Conservation (phyloP, 2,329 filamentous ascomycete species). For the Coleophoma cylindrospora region DNA sequence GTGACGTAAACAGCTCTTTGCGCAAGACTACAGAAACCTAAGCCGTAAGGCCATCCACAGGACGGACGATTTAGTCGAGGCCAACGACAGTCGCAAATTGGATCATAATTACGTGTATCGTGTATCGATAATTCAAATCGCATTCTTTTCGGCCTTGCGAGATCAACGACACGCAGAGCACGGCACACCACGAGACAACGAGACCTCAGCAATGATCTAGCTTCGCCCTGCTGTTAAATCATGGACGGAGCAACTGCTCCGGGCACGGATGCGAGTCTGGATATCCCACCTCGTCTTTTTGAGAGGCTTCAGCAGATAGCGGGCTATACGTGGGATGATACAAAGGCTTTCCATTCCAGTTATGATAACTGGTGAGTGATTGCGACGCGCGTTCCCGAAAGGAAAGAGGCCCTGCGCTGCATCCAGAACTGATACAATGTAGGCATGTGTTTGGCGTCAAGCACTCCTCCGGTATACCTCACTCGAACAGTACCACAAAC, state of each 20-base stretch:
- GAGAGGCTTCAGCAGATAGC: constrained; percentile 67
- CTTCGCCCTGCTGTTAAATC: neutral
- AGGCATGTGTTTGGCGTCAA: neutral
- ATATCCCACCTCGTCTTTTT: constrained; percentile 62
- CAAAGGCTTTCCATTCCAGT: constrained; percentile 53
- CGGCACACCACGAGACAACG: no score
- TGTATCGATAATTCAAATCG: no score
- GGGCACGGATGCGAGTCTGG: constrained; percentile 28
- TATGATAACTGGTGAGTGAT: constrained; percentile 74
- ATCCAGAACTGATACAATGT: neutral
- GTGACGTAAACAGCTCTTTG: no score
- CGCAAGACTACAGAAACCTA: no score
- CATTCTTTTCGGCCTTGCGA: no score
- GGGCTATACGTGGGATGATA: constrained; percentile 71
- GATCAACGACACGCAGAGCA: no score
- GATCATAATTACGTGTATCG: no score
- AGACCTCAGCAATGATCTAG: neutral
- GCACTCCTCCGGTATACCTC: neutral
- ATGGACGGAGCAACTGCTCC: neutral
- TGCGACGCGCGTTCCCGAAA: neutral
- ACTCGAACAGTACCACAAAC: constrained; percentile 5
- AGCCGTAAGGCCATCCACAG: no score
- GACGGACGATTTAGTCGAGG: no score
- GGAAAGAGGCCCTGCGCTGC: neutral
- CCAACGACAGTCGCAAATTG: no score